Evolutionary conservation across 2,329 filamentous ascomycete species (phyloP).

Genomic region (Nothopassalora personata): DNA sequence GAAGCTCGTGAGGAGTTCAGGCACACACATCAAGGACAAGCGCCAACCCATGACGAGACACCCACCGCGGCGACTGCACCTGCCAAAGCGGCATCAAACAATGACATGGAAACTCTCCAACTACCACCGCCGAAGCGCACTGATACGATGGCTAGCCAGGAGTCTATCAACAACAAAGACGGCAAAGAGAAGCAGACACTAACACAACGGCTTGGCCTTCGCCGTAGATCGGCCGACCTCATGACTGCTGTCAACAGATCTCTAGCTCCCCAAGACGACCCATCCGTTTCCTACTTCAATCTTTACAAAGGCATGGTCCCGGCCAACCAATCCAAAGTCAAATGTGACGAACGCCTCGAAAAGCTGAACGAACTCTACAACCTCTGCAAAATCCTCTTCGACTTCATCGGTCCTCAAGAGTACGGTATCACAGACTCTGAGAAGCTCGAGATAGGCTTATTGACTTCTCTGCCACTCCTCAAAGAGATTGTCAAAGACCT

Average conservation of each 20-base stretch:
- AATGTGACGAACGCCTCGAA: constrained; percentile 77
- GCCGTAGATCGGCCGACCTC: constrained; percentile 47
- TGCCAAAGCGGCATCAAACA: background rate
- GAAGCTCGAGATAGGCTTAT: constrained; percentile 94
- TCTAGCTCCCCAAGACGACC: constrained; percentile 32
- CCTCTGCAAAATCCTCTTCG: constrained; percentile 88
- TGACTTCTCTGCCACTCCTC: constrained; percentile 87
- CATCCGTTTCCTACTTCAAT: constrained; percentile 72
- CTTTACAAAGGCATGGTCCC: constrained; percentile 68
- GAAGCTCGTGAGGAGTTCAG: constrained; percentile 29
- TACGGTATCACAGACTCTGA: constrained; percentile 94
- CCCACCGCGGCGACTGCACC: background rate
- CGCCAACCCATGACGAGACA: constrained; percentile 16
- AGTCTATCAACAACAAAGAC: constrained; percentile 10
- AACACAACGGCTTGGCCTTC: constrained; percentile 48
- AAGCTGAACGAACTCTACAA: constrained; percentile 90
- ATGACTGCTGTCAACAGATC: constrained; percentile 16
- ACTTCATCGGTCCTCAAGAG: constrained; percentile 97
- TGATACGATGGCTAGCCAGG: constrained; percentile 18
- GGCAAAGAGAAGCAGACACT: constrained; percentile 26
- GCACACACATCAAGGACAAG: constrained; percentile 28
- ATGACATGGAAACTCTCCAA: constrained; percentile 11
- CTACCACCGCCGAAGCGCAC: constrained; percentile 21
- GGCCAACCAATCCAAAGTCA: constrained; percentile 57
- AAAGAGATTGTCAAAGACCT: constrained; percentile 96